phyloP scores from a whole-genome alignment of 768 basidiomycete genomes.

The Calocybe indica region DNA sequence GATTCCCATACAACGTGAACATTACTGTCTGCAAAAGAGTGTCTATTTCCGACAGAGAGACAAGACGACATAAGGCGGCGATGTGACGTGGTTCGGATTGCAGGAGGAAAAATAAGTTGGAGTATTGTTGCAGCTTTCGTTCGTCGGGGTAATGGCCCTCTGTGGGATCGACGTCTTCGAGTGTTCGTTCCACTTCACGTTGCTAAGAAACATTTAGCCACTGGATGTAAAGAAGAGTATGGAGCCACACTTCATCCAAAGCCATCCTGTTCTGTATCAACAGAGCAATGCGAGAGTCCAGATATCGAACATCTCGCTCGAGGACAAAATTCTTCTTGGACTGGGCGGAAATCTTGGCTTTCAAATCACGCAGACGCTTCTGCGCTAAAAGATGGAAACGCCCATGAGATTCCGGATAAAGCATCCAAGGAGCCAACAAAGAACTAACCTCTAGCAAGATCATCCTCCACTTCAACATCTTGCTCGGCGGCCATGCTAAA shows the following conservation, averaged over 20 bases:
- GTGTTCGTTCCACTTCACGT: conserved; percentile 90
- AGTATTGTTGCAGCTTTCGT: conserved; percentile 91
- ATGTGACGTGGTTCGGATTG: conserved; percentile 98
- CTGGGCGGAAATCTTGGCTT: conserved; percentile 95
- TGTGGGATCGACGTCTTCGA: conserved; percentile 92
- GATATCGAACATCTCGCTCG: conserved; percentile 96
- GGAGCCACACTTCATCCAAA: conserved; percentile 72
- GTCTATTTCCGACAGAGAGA: conserved; percentile 95
- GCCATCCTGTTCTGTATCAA: conserved; percentile 99
- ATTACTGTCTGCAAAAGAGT: conserved; percentile 99
- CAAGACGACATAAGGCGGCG: conserved; percentile 92
- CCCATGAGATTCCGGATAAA: conserved; percentile 3
- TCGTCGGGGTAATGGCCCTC: conserved; percentile 94
- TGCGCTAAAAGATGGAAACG: conserved; percentile 54
- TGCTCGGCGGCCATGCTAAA: conserved; percentile 99
- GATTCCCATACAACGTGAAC: conserved; percentile 99
- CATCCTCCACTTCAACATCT: conserved; percentile 97
- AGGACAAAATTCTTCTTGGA: conserved; percentile 99
- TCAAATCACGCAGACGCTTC: conserved; percentile 93
- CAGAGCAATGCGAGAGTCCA: conserved; percentile 94
- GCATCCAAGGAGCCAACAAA: conserved; percentile 1
- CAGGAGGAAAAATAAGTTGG: conserved; percentile 97
- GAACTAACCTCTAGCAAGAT: conserved; percentile 83
- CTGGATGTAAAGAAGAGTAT: conserved; percentile 8
- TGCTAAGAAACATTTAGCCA: conserved; percentile 43